Conservation (phyloP, 2,329 filamentous ascomycete genomes). For the Ophiostoma sp. region DNA sequence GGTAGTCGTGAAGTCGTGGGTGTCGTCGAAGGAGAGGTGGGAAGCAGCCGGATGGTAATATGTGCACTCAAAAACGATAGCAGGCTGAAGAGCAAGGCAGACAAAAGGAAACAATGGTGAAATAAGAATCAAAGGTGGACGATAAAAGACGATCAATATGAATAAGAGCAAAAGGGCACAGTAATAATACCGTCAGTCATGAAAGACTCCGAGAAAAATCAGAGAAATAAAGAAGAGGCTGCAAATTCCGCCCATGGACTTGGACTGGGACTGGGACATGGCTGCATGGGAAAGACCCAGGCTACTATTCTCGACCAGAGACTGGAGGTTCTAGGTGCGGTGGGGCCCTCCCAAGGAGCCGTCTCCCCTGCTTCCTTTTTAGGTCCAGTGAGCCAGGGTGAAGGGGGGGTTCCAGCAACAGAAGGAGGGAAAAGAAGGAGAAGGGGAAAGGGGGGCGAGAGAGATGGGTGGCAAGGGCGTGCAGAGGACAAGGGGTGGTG, state of each 20-base stretch:
- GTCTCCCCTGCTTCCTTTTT: slow-evolving; percentile 8
- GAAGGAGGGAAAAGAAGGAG: background rate
- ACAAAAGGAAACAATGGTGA: background rate
- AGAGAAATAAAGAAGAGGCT: background rate
- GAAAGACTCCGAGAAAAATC: background rate
- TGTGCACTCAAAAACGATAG: background rate
- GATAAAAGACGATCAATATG: background rate
- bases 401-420: background rate
- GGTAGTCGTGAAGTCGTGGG: background rate
- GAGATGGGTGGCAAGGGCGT: background rate
- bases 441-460: background rate
- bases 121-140: background rate
- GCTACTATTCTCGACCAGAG: background rate
- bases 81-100: background rate
- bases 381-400: background rate
- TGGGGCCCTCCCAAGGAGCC: slow-evolving; percentile 20
- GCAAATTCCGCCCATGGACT: background rate
- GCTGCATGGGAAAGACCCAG: background rate
- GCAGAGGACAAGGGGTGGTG: background rate
- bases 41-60: slow-evolving; percentile 7
- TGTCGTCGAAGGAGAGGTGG: background rate
- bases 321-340: slow-evolving; percentile 6
- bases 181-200: background rate
- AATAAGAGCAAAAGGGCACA: background rate
- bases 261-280: background rate